phyloP scores from a whole-genome alignment of 2,329 filamentous ascomycete genomes.

The Hypoxylon sp. region DNA sequence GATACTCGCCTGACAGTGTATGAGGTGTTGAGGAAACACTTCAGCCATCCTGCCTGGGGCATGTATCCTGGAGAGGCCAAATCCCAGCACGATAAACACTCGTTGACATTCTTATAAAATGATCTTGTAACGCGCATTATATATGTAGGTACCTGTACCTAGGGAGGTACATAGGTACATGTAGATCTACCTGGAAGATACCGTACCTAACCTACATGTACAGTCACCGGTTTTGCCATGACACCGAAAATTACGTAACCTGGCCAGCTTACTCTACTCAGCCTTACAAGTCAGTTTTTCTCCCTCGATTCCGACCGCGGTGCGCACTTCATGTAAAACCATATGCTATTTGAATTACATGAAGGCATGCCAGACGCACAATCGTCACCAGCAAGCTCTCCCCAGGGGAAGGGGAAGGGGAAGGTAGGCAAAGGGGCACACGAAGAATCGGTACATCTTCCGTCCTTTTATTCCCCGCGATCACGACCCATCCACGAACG shows the following conservation, averaged over 20 bases:
- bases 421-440: constrained; percentile 31
- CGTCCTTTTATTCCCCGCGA: constrained; percentile 57
- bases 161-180: too few relatives aligned
- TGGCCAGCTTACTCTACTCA: background rate
- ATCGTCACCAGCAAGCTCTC: constrained; percentile 5
- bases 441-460: constrained; percentile 50
- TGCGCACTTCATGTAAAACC: constrained; percentile 1
- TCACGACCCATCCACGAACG: constrained; percentile 41
- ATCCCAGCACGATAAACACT: too few relatives aligned
- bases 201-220: background rate
- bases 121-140: too few relatives aligned
- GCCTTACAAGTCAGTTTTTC: constrained; percentile 2
- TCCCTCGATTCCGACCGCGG: background rate
- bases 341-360: constrained; percentile 9
- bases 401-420: background rate
- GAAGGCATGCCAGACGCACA: constrained; percentile 25
- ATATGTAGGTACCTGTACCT: too few relatives aligned
- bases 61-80: too few relatives aligned
- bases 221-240: too few relatives aligned
- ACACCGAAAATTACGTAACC: background rate
- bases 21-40: too few relatives aligned
- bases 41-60: too few relatives aligned
- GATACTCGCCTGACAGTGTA: too few relatives aligned
- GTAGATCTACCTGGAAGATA: background rate
- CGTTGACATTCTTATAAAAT: too few relatives aligned